Evolutionary conservation across 1,139 yeast species (phyloP).

Genomic region (Yamadazyma taylorii): DNA sequence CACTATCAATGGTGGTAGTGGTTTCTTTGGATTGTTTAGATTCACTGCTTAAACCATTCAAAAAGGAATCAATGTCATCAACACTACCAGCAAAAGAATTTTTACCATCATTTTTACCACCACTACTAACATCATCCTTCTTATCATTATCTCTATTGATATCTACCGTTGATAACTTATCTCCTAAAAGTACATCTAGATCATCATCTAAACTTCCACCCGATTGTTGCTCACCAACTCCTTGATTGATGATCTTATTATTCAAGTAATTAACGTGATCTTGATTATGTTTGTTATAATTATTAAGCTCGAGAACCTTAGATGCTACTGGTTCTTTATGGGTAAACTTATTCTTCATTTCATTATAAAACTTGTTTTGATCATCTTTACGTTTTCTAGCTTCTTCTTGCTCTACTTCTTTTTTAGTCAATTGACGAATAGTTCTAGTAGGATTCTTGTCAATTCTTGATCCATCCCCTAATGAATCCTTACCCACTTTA

Average conservation of each 20-base stretch:
- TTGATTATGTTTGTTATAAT: constrained; percentile 25
- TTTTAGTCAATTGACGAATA: constrained; percentile 23
- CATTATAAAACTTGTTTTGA: constrained; percentile 28
- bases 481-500: constrained; percentile 30
- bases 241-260: constrained; percentile 18
- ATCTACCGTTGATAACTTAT: too few relatives aligned
- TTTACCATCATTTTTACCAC: neutral
- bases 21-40: neutral
- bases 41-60: neutral
- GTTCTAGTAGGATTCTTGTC: constrained; percentile 6
- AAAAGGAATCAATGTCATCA: neutral
- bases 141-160: too few relatives aligned
- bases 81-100: neutral
- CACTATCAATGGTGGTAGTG: neutral
- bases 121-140: too few relatives aligned
- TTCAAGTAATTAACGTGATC: constrained; percentile 29
- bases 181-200: constrained; percentile 18
- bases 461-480: constrained; percentile 11
- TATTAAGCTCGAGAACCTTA: constrained; percentile 41
- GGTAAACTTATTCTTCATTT: constrained; percentile 30
- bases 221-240: constrained; percentile 1
- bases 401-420: constrained; percentile 29
- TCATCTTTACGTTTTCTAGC: constrained; percentile 25
- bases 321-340: constrained; percentile 7
- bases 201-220: constrained; percentile 14